These are phyloP conservation scores for Taphrina deformans DNA, from an alignment of 1,139 yeast genomes.

Conservation along the genomic window DNA sequence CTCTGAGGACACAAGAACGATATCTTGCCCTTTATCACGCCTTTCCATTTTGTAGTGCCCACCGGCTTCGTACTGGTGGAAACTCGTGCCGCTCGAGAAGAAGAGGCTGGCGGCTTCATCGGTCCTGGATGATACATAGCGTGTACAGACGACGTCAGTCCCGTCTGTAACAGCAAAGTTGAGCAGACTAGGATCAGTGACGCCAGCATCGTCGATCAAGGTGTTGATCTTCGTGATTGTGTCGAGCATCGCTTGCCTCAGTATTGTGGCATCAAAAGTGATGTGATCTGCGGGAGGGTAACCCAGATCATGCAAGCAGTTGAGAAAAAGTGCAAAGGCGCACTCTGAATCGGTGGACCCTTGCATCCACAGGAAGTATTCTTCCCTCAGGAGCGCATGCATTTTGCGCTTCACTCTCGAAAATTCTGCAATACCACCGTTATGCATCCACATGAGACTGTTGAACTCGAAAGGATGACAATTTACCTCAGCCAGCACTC, in stretches of 20 bases:
- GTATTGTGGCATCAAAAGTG: conserved; percentile 56
- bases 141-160: conserved; percentile 75
- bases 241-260: conserved; percentile 67
- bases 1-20: conserved; percentile 94
- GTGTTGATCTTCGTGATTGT: conserved; percentile 73
- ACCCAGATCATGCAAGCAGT: conserved; percentile 73
- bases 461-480: conserved; percentile 66
- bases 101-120: conserved; percentile 97
- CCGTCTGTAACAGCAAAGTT: conserved; percentile 97
- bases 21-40: conserved; percentile 85
- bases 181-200: conserved; percentile 75
- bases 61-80: conserved; percentile 85
- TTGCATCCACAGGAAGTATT: conserved; percentile 74
- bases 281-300: conserved; percentile 58
- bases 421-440: conserved; percentile 59
- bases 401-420: conserved; percentile 68
- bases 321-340: conserved; percentile 83
- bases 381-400: conserved; percentile 71
- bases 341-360: conserved; percentile 97
- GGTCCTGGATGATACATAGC: conserved; percentile 82
- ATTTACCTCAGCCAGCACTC: conserved; percentile 87
- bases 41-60: conserved; percentile 89
- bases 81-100: conserved; percentile 80
- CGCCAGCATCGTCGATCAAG: conserved; percentile 60
- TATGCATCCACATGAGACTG: conserved; percentile 56